Conservation (phyloP, 139 green algal genomes). For the Penium margaritaceum region DNA sequence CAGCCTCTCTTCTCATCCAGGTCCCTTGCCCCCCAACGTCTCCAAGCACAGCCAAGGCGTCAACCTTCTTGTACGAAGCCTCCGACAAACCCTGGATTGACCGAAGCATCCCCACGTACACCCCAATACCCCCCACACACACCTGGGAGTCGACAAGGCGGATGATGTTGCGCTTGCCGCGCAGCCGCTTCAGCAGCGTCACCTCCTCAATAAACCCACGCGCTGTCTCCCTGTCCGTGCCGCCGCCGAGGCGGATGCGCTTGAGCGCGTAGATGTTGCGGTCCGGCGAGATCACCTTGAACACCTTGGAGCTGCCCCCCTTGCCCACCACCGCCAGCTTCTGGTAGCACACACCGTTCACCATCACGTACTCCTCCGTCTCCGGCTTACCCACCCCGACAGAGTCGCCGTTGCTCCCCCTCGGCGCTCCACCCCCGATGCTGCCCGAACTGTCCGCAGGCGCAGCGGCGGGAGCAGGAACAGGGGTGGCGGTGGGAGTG, state of each 20-base stretch:
- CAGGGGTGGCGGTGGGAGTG: not conserved
- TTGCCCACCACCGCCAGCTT: slow-evolving; percentile 88
- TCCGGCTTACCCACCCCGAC: not conserved
- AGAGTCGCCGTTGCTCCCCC: not conserved
- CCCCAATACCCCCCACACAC: not conserved
- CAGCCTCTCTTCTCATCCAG: no score
- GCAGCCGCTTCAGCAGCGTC: slow-evolving; percentile 70
- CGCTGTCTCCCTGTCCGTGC: slow-evolving; percentile 60
- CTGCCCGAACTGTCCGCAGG: not conserved
- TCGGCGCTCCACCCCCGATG: not conserved
- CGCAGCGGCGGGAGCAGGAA: not conserved
- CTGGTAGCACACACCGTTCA: slow-evolving; percentile 67
- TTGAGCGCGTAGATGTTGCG: slow-evolving; percentile 90
- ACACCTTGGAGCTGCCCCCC: slow-evolving; percentile 87
- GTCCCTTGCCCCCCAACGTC: no score
- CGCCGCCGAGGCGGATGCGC: slow-evolving; percentile 73
- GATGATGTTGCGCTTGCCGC: slow-evolving; percentile 82
- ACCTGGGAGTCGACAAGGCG: slow-evolving; percentile 82
- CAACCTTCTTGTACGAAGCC: no score
- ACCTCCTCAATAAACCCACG: slow-evolving; percentile 93
- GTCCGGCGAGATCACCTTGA: slow-evolving; percentile 82
- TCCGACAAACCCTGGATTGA: no score
- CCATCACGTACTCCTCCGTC: slow-evolving; percentile 72
- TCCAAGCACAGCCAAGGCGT: no score
- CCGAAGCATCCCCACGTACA: not conserved